Conservation (phyloP, 1,284 basidiomycete genomes). For the Fistulina hepatica region DNA sequence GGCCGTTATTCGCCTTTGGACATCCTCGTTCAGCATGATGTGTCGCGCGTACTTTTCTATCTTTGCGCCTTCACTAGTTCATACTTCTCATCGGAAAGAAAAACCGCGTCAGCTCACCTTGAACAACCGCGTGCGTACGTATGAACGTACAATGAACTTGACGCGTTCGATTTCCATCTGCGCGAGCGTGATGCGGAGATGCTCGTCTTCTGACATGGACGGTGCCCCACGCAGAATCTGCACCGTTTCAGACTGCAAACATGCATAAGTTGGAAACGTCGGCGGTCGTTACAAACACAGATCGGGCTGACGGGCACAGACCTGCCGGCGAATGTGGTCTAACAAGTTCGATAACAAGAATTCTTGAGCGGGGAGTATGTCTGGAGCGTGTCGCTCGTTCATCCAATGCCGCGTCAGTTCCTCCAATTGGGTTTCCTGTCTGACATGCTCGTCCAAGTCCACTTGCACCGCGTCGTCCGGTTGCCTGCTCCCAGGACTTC, state of each 20-base stretch:
- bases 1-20: conserved; percentile 65
- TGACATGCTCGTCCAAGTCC: too few relatives aligned
- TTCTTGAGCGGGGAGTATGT: conserved; percentile 69
- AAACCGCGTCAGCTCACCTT: conserved; percentile 45
- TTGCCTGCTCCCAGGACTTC: too few relatives aligned
- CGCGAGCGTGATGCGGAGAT: conserved; percentile 82
- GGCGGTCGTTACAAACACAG: conserved; percentile 13
- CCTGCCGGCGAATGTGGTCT: conserved; percentile 81
- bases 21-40: conserved; percentile 54
- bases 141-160: conserved; percentile 81
- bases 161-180: conserved; percentile 89
- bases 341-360: conserved; percentile 61
- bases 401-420: conserved; percentile 75
- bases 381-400: conserved; percentile 77
- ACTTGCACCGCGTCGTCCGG: too few relatives aligned
- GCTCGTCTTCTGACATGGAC: conserved; percentile 78
- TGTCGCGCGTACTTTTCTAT: conserved; percentile 79
- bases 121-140: conserved; percentile 74
- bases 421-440: too few relatives aligned
- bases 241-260: conserved; percentile 47
- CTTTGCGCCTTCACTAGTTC: conserved; percentile 31
- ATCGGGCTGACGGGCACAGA: conserved; percentile 28
- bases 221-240: conserved; percentile 68
- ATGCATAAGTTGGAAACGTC: neutral
- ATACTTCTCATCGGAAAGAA: conserved; percentile 5